phyloP scores from a whole-genome alignment of 257 asterid species.

The Paraleonurus japonicus region DNA sequence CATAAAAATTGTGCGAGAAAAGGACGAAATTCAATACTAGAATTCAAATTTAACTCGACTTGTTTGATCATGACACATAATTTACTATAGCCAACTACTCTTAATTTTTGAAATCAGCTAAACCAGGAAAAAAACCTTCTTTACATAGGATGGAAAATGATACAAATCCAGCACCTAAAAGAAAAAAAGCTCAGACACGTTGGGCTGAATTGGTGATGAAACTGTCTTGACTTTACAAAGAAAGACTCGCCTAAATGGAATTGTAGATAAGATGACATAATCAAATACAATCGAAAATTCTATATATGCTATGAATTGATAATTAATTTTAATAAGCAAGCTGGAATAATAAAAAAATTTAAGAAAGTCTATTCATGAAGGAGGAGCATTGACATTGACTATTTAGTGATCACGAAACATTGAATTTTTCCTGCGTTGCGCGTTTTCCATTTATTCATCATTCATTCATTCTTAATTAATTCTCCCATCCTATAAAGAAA shows the following conservation, averaged over 20 bases:
- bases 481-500: background rate
- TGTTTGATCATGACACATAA: too few species aligned
- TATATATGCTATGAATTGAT: too few species aligned
- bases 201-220: background rate
- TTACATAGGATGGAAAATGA: background rate
- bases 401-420: too few species aligned
- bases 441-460: background rate
- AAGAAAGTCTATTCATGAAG: too few species aligned
- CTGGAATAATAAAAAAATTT: background rate
- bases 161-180: background rate
- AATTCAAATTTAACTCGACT: too few species aligned
- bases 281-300: background rate
- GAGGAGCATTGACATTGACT: too few species aligned
- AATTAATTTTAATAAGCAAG: background rate
- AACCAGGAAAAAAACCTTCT: background rate
- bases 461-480: background rate
- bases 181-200: background rate
- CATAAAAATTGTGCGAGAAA: too few species aligned
- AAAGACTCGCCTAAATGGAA: background rate
- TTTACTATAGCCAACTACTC: too few species aligned
- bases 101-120: background rate
- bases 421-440: background rate
- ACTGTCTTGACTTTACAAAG: background rate
- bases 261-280: background rate
- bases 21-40: too few species aligned